A percentile compares a stretch with the other conserved stretches of the same genome.
Conservation (phyloP, 2,329 filamentous ascomycete genomes). For the Xylariales sp. region DNA sequence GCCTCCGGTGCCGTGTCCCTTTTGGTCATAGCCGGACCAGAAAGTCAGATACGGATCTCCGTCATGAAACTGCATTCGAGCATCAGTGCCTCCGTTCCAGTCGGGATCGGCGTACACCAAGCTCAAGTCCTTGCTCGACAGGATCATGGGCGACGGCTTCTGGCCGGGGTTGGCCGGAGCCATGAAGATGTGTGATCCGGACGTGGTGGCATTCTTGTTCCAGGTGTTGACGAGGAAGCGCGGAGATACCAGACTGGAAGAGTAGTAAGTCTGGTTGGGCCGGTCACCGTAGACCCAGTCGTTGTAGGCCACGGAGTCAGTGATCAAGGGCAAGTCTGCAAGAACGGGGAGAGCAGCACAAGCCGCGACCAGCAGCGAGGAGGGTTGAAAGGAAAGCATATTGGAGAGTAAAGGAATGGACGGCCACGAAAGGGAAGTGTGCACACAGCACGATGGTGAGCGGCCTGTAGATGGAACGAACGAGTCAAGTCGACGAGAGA, state of each 20-base stretch:
- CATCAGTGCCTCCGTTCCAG: conserved; percentile 40
- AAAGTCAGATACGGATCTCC: conserved; percentile 52
- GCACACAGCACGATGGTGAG: conserved; percentile 12
- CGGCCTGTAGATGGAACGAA: neutral
- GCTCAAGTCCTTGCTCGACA: conserved; percentile 43
- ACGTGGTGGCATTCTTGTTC: conserved; percentile 36
- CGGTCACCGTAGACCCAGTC: conserved; percentile 39
- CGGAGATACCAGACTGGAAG: conserved; percentile 38
- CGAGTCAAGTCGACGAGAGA: conserved; percentile 15
- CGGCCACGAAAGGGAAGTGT: conserved; percentile 6
- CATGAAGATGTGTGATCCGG: conserved; percentile 42
- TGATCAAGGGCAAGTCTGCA: conserved; percentile 37
- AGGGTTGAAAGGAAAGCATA: conserved; percentile 32
- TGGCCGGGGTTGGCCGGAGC: conserved; percentile 29
- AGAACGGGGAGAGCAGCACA: conserved; percentile 25
- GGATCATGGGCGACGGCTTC: conserved; percentile 40
- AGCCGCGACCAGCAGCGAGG: conserved; percentile 21
- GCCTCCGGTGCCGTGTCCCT: conserved; percentile 41
- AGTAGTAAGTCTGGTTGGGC: conserved; percentile 43
- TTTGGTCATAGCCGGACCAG: conserved; percentile 51
- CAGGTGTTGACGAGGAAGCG: conserved; percentile 40
- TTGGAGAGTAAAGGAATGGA: conserved; percentile 24
- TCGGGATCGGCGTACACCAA: conserved; percentile 44
- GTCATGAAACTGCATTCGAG: conserved; percentile 48
- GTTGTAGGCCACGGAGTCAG: conserved; percentile 39